Base-by-base conservation (phyloP, 2,329 filamentous ascomycete genomes). In the Metarhizium guizhouense region DNA sequence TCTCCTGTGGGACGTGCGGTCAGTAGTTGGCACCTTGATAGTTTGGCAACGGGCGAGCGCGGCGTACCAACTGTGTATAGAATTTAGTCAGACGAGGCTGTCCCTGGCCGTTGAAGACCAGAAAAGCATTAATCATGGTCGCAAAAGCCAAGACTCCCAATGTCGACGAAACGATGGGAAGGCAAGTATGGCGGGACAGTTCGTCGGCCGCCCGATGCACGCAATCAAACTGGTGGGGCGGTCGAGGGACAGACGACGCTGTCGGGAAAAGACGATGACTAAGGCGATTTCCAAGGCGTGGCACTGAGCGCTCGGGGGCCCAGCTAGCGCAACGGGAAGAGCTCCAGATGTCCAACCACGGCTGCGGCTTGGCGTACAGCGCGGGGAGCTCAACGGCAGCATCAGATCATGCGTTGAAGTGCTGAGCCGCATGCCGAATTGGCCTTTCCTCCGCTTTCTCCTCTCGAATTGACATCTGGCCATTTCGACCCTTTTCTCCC, bases 91-190 rank as follows among this genome's bases (percentile, higher is more conserved):
- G 81, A 55, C 94, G 87, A 42, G 94, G 93, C 74, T 99, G 93
- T 61, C 94, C 94, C 65, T 93, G 90, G 76, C 96, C 96, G 69
- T 99, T 99, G 79, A 99, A 99, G 70, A 99, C 93, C 62, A 99
- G 80, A 59, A 99, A 93, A 36, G 95, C 94, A 79, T 96, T 99
- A 73, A 99, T 97, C 94, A 99, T 99, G 63, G 63, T 74, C 53
- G 58, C 56, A 20, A 20, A 20, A 20, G 2, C 40, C 5, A 54
- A 57, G 29, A 7, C 54, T 58, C 51, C 62, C 65, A 63, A 67
- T 52, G 54, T 32, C 43, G 18, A 25, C 18, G 43, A 6, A 47
- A 30, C 29, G 42, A 25, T 34, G 20, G 25, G 25, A 38, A 54
- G 32, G 52, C 51, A 47, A 51, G 54, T 38, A 25, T 25, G 25